Conservation (phyloP, 257 asterid genomes). For the Salvia splendens region DNA sequence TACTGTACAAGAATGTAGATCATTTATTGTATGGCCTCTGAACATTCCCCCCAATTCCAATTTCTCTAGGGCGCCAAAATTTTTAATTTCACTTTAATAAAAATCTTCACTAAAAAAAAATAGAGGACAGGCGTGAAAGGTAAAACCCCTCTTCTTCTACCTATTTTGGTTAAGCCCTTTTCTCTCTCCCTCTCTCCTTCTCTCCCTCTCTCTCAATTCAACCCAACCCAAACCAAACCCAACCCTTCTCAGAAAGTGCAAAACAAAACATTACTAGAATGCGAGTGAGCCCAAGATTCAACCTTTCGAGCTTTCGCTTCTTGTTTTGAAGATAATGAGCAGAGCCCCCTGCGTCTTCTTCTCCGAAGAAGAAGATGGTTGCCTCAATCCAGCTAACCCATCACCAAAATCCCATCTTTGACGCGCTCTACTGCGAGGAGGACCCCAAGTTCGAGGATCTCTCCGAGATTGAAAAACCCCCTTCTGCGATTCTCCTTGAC, state of each 20-base stretch:
- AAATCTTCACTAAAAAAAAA: conserved; percentile 14
- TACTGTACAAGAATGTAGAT: neutral
- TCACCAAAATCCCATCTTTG: conserved; percentile 58
- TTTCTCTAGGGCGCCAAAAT: conserved; percentile 41
- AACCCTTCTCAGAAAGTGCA: conserved; percentile 23
- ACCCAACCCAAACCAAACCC: conserved; percentile 20
- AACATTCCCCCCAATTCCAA: conserved; percentile 19
- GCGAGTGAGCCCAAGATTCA: conserved; percentile 58
- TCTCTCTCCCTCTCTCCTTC: conserved; percentile 21
- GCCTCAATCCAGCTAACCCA: conserved; percentile 1
- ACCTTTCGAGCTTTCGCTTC: conserved; percentile 37
- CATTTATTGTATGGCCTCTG: conserved; percentile 16
- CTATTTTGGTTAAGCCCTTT: conserved; percentile 39
- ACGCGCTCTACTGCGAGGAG: conserved; percentile 79
- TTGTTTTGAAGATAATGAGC: conserved; percentile 60
- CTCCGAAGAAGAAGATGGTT: conserved; percentile 70
- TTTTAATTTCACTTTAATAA: neutral
- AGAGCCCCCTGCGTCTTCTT: conserved; percentile 64
- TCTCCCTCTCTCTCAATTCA: conserved; percentile 31
- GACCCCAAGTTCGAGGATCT: conserved; percentile 43
- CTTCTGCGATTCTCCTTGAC: conserved; percentile 45
- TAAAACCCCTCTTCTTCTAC: conserved; percentile 54
- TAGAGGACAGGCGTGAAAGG: conserved; percentile 82
- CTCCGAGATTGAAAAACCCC: conserved; percentile 36
- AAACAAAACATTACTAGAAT: conserved; percentile 39